Evolutionary conservation across 345 rosid species (phyloP).

Genomic region (Raphanus raphanistrum): DNA sequence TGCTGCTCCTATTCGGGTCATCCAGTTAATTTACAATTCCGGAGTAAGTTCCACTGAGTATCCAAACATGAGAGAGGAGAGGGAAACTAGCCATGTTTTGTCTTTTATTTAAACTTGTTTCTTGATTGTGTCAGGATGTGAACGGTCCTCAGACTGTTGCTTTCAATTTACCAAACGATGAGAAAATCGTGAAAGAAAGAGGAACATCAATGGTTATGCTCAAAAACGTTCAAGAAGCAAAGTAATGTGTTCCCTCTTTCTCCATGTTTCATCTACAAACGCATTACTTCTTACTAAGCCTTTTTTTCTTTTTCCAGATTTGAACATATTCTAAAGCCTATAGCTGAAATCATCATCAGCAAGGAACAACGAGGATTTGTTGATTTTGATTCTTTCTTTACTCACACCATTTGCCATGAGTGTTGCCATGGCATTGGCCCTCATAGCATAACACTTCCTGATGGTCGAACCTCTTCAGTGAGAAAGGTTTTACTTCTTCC

Average conservation of each 20-base stretch:
- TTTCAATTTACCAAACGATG: slow-evolving; percentile 92
- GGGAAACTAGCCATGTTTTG: background rate
- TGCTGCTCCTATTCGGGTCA: slow-evolving; percentile 93
- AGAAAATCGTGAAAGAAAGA: slow-evolving; percentile 78
- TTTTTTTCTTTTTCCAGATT: slow-evolving; percentile 51
- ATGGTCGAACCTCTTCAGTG: slow-evolving; percentile 79
- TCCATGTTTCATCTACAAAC: slow-evolving; percentile 3
- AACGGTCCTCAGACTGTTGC: slow-evolving; percentile 97
- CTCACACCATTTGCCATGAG: slow-evolving; percentile 92
- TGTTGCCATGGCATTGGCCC: slow-evolving; percentile 98
- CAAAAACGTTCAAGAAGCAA: slow-evolving; percentile 84
- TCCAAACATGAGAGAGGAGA: background rate
- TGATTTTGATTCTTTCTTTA: slow-evolving; percentile 94
- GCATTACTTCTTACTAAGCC: background rate
- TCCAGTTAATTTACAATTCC: slow-evolving; percentile 74
- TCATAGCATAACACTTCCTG: slow-evolving; percentile 83
- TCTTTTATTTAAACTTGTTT: slow-evolving; percentile 15
- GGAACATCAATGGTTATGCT: slow-evolving; percentile 99
- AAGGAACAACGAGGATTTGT: slow-evolving; percentile 74
- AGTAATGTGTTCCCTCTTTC: slow-evolving; percentile 47
- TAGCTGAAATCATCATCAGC: slow-evolving; percentile 65
- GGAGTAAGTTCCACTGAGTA: slow-evolving; percentile 61
- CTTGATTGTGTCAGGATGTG: slow-evolving; percentile 64
- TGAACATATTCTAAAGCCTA: slow-evolving; percentile 80
- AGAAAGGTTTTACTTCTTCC: slow-evolving; percentile 60